Evolutionary conservation across 257 asterid species (phyloP).

Genomic region (Cruciata laevipes): DNA sequence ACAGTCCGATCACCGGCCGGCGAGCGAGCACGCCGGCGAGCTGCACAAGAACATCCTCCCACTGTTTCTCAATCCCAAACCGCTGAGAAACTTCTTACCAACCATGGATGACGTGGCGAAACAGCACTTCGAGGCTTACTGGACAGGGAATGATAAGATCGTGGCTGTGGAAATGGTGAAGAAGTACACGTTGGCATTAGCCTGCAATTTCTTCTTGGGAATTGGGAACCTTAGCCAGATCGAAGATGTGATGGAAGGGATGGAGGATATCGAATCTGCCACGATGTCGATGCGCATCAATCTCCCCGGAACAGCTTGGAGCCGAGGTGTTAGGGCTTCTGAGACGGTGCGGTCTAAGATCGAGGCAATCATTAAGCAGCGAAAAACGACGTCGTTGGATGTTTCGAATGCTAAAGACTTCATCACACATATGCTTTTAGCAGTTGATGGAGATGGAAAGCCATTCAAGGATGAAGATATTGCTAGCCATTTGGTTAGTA

Average conservation of each 20-base stretch:
- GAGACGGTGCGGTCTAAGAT: background rate
- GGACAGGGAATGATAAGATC: background rate
- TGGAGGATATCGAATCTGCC: background rate
- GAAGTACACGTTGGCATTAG: background rate
- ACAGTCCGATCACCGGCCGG: background rate
- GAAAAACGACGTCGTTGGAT: background rate
- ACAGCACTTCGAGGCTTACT: background rate
- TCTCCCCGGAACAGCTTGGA: background rate
- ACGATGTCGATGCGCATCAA: background rate
- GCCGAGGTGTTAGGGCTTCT: background rate
- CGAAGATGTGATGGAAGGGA: background rate
- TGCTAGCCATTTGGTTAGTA: conserved; percentile 1
- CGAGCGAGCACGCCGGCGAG: background rate
- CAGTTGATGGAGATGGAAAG: background rate
- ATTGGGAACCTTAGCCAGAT: background rate
- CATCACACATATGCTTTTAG: background rate
- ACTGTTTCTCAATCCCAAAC: background rate
- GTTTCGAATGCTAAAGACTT: background rate
- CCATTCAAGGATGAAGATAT: background rate
- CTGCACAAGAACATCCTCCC: background rate
- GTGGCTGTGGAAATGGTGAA: background rate
- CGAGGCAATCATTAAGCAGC: background rate
- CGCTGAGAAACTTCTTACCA: background rate
- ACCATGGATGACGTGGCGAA: background rate
- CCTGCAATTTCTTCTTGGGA: background rate